Evolutionary conservation across 2,329 filamentous ascomycete species (phyloP), one percentile per base, ranked within the genome.

Genomic region (Stemphylium lycopersici): DNA sequence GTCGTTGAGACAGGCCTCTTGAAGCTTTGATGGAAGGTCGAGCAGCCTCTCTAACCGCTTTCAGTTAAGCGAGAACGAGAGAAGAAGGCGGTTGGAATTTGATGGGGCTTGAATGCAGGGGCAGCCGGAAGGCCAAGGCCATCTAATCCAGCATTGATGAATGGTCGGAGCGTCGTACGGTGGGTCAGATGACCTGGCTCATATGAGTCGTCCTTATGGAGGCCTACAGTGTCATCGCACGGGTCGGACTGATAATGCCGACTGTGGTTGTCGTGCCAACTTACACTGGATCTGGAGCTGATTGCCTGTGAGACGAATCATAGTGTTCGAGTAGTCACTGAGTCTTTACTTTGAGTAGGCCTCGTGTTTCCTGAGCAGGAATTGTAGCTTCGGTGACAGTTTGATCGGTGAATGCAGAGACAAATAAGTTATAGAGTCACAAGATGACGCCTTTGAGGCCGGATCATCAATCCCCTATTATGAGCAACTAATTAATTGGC

Each of bases 191-290:
- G 36, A 41, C 13, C 29, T 42, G 22, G 20, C 20, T 34, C 32
- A 31, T 55, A 46, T 46, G 45, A 24, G 22, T 26, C 6, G 22
- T 26, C 6, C 13, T 36, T 15, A 6, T 51, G 36, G 41, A 41
- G 46, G 26, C 36, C 22, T 18, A 32, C 46, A 26, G 22, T 33
- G 16, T 50, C 13, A 26, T 31, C 31, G 37, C 11, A 36, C 48
- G 47, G 40, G 13, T 51, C 52, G 41, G 52, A 24, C n/a, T n/a
- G 36, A 50, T 51, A 26, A 24, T 32, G 10, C 40, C 47, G 47
- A 51, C 29, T 37, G n/a, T 36, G 38, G 38, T 37, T 42, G 38
- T 29, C 47, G 20, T 16, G 40, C 34, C n/a, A 34, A 22, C 29
- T 16, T 15, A 15, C 13, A 15, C 4, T 24, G 6, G 6, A 24